phyloP scores from a whole-genome alignment of 306 rosid genomes.

The Neltuma alba region DNA sequence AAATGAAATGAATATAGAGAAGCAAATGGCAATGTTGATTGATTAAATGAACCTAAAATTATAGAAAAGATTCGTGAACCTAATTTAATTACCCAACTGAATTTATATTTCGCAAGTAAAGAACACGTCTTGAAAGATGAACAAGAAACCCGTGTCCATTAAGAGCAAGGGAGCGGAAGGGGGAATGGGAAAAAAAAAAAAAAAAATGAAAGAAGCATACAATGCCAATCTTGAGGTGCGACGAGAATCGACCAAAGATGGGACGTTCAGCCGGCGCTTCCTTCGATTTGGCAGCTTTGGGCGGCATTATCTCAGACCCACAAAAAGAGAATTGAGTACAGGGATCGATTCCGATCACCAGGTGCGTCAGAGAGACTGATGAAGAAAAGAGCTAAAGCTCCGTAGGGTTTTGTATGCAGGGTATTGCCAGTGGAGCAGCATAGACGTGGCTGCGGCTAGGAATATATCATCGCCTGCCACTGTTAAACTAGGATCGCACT shows the following conservation, averaged over 20 bases:
- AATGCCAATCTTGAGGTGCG: conserved; percentile 94
- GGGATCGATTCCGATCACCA: conserved; percentile 1
- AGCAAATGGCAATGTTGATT: background rate
- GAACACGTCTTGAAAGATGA: conserved; percentile 20
- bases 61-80: background rate
- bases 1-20: background rate
- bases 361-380: background rate
- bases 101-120: background rate
- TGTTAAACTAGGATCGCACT: too few species aligned
- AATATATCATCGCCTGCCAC: background rate
- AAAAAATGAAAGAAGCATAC: conserved; percentile 38
- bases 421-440: background rate
- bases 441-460: background rate
- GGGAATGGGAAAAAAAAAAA: background rate
- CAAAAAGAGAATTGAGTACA: background rate
- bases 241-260: conserved; percentile 87
- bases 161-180: background rate
- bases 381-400: background rate
- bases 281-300: conserved; percentile 83
- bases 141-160: conserved; percentile 18
- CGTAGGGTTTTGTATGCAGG: background rate
- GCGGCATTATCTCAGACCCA: conserved; percentile 68
- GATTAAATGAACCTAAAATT: background rate
- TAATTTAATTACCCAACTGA: background rate
- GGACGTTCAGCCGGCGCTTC: conserved; percentile 87